Percentiles rank a stretch among this genome's conserved stretches.
Evolutionary conservation across 257 asterid species (phyloP).

Genomic region (Solanum raphanifolium): DNA sequence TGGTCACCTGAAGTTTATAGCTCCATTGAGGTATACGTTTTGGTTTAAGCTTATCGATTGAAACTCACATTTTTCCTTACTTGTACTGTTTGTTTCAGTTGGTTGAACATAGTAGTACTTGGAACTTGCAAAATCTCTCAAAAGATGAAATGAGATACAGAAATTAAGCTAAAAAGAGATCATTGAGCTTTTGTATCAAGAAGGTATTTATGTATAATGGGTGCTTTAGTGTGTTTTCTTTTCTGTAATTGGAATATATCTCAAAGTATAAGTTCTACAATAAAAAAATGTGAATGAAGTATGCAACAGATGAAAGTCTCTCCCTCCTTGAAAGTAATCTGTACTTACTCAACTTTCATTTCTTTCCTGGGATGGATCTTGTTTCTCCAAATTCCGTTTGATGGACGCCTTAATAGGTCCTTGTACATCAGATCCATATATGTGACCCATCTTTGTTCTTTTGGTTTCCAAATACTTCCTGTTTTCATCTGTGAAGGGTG

Average conservation of each 20-base stretch:
- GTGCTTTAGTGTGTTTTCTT: background rate
- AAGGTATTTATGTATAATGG: background rate
- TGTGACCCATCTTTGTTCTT: constrained; percentile 66
- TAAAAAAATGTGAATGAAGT: background rate
- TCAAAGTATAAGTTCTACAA: background rate
- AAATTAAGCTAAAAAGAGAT: background rate
- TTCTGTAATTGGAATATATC: background rate
- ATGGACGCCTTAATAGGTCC: constrained; percentile 28
- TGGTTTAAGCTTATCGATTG: background rate
- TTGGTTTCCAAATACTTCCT: constrained; percentile 64
- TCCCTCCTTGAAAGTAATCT: background rate
- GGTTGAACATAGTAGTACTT: background rate
- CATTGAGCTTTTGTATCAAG: background rate
- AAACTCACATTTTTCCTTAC: background rate
- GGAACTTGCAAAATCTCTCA: background rate
- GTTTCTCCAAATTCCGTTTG: constrained; percentile 16
- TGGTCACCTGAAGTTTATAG: background rate
- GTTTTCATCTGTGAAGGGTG: constrained; percentile 79
- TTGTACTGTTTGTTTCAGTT: background rate
- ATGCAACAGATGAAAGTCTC: background rate
- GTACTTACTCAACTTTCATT: background rate
- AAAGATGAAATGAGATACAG: background rate
- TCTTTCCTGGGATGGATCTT: constrained; percentile 9
- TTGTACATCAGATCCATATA: constrained; percentile 53
- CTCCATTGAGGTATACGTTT: background rate